Evolutionary conservation across 192 early-diverging fungal species (phyloP).

Genomic region (Rhizoclosmatium globosum): DNA sequence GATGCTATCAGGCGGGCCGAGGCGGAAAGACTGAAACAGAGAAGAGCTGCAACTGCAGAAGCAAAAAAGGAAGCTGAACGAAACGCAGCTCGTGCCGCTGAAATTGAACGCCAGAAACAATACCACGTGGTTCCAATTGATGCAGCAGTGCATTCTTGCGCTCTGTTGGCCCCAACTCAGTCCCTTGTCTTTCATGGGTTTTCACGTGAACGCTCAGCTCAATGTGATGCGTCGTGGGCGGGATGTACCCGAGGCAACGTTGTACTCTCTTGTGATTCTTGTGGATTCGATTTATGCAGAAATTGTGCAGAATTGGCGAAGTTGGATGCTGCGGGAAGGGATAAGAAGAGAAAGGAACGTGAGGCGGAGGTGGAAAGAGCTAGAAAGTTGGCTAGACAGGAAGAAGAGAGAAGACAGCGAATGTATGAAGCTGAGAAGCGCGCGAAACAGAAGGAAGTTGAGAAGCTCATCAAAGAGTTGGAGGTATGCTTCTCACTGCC

Average conservation of each 20-base stretch:
- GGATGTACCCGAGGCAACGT: neutral
- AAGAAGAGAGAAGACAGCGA: neutral
- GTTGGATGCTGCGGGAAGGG: neutral
- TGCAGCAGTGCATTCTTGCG: neutral
- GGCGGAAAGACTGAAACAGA: too few relatives aligned
- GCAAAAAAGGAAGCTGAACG: conserved; percentile 8
- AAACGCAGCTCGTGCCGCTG: neutral
- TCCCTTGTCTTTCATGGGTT: neutral
- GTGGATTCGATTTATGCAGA: neutral
- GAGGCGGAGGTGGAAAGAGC: neutral
- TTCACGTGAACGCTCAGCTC: neutral
- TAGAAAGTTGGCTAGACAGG: neutral
- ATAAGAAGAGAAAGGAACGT: neutral
- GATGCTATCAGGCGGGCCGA: too few relatives aligned
- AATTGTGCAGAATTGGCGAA: neutral
- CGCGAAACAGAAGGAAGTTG: neutral
- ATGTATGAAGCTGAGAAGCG: neutral
- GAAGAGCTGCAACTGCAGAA: neutral
- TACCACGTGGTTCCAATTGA: neutral
- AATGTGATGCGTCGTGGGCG: neutral
- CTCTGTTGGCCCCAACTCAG: neutral
- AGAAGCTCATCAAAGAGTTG: neutral
- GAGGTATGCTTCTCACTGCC: neutral
- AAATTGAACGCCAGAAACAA: neutral
- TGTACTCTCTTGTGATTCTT: neutral